Evolutionary conservation across 768 basidiomycete genomes (phyloP), one percentile per base, ranked within the genome.

Genomic region (Gloeopeniophorella convolvens): DNA sequence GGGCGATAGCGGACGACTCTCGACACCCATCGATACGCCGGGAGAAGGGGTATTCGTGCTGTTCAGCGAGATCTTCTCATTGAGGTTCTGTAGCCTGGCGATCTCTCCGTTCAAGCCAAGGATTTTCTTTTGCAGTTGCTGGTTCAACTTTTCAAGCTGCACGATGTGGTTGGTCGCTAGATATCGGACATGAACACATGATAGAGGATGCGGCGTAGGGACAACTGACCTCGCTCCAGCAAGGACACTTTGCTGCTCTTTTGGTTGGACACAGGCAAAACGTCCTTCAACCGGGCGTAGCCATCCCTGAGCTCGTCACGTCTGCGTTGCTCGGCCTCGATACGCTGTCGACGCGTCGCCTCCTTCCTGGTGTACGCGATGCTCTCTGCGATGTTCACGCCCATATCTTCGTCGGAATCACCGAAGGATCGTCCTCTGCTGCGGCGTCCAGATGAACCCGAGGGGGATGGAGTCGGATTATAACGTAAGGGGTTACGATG

Each of bases 161-260:
- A 78, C 70, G 61, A 91, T 89, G 63, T 90, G 83, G 63, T 83
- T 84, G 36, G 88, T 89, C 21, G 88, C 88, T 90, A 50, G 36
- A 60, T 32, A 45, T 43, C 16, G 42, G 42, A 45, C 41, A 42
- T 23, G 11, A 42, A 26, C 33, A 42, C 42, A 42, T 26, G 27
- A 28, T 43, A 16, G 33, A 57, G 48, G 18, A 30, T 49, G 41
- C n/a, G n/a, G n/a, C n/a, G 54, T 42, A 45, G 36, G 30, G 53
- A 48, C 56, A 27, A 42, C 31, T 9, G 52, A 90, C 89, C 88
- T 78, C 91, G 77, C 68, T 93, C 91, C 48, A 94, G 72, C 50
- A 93, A 69, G 21, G 86, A 89, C 15, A 91, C 87, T 65, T 94
- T 94, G 71, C 87, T 90, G 65, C 85, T 83, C 71, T 92, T 89